Evolutionary conservation across 164 flowering plant species (phyloP), one percentile per base, ranked within the genome.

Genomic region (Amborella trichopoda): DNA sequence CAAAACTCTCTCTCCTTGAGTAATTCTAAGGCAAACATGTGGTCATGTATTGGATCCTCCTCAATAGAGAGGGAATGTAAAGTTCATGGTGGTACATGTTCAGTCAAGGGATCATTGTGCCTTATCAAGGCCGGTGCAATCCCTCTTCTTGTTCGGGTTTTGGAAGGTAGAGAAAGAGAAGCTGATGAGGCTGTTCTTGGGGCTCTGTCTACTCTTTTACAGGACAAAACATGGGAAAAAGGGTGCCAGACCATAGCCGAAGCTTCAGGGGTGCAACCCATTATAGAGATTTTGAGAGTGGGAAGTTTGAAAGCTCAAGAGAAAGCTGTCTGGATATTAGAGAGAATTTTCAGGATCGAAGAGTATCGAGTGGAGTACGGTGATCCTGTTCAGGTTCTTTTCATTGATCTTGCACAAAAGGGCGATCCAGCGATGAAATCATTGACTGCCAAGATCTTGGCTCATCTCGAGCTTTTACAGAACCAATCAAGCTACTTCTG

Each of bases 401-500:
- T 89, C 6, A 71, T 84, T 33, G 81, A 80, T 54, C 65, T 89
- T 18, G 80, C 93, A 12, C 93, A 82, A 51, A 75, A 72, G n/a
- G 81, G 78, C 17, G 75, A 68, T 53, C 46, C 68, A 17, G 46
- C 57, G 28, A 38, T 89, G 54, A 79, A 70, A 58, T 60, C 93
- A 40, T 51, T 44, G 19, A 52, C 62, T 44, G 93, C 89, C 10
- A 80, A 67, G 61, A 28, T 83, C 40, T 53, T 88, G 71, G 91
- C 83, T 37, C 89, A 74, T 46, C 84, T 88, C 51, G 81, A 81
- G 49, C 74, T 88, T 17, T 61, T 88, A 70, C 94, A 80, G 60
- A 59, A 12, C 49, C 96, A 88, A 59, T 83, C 91, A 45, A 81
- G 82, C 68, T 83, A 81, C 62, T 88, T 88, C 54, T 83, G 58